phyloP scores from a whole-genome alignment of 1,284 basidiomycete genomes.

The Malassezia obtusa region DNA sequence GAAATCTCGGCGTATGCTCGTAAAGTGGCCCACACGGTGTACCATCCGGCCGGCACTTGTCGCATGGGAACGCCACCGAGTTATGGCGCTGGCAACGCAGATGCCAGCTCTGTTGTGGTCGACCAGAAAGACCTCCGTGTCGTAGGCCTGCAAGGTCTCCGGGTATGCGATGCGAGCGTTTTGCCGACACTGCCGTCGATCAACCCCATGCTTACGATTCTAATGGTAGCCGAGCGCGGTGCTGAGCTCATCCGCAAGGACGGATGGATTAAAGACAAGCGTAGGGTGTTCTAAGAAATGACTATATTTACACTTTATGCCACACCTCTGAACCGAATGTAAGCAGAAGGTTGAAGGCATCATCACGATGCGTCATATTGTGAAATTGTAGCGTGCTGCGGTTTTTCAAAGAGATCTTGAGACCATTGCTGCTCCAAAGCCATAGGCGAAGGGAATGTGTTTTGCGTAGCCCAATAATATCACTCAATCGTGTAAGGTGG shows the following conservation, averaged over 20 bases:
- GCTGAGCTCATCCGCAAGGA: slow-evolving; percentile 42
- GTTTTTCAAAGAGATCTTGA: slow-evolving; percentile 35
- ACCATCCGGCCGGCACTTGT: slow-evolving; percentile 48
- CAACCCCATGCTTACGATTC: slow-evolving; percentile 35
- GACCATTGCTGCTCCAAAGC: slow-evolving; percentile 37
- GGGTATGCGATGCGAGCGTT: slow-evolving; percentile 45
- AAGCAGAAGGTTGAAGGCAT: slow-evolving; percentile 43
- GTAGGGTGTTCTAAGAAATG: neutral
- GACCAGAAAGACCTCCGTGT: slow-evolving; percentile 40
- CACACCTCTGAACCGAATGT: slow-evolving; percentile 25
- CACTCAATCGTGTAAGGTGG: slow-evolving; percentile 28
- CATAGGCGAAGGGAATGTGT: slow-evolving; percentile 35
- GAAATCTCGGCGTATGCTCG: slow-evolving; percentile 44
- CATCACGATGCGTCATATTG: slow-evolving; percentile 41
- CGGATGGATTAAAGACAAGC: slow-evolving; percentile 29
- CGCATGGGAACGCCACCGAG: slow-evolving; percentile 41
- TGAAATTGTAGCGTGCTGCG: slow-evolving; percentile 30
- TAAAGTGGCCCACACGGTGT: slow-evolving; percentile 47
- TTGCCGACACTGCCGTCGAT: slow-evolving; percentile 45
- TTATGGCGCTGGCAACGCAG: slow-evolving; percentile 12
- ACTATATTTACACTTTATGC: slow-evolving; percentile 7
- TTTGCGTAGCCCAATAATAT: slow-evolving; percentile 40
- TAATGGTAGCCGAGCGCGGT: slow-evolving; percentile 45
- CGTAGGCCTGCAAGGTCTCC: slow-evolving; percentile 35
- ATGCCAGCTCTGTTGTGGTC: slow-evolving; percentile 28